Conservation (phyloP, 495 filamentous ascomycete genomes). For the Penicillium steckii region DNA sequence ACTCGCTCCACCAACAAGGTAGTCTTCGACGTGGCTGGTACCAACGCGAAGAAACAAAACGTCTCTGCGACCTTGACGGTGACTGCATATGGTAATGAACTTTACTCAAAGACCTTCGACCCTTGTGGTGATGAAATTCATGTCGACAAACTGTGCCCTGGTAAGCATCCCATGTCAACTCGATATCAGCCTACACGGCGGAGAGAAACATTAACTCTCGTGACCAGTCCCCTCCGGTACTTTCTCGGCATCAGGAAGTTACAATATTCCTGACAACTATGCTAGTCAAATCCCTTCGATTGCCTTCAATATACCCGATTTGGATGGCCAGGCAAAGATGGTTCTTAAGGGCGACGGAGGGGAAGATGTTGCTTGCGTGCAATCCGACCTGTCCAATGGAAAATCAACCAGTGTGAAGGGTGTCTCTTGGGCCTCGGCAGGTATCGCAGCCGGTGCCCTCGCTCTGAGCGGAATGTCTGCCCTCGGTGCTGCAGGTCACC, state of each 20-base stretch:
- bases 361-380: conserved; percentile 75
- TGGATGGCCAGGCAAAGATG: conserved; percentile 82
- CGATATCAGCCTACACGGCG: too few relatives aligned
- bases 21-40: conserved; percentile 80
- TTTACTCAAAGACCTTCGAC: conserved; percentile 80
- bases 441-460: conserved; percentile 83
- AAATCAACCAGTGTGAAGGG: conserved; percentile 73
- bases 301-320: conserved; percentile 87
- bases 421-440: conserved; percentile 81
- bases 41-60: conserved; percentile 70
- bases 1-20: conserved; percentile 69
- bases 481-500: conserved; percentile 58
- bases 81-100: conserved; percentile 79
- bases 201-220: neutral
- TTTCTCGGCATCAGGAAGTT: conserved; percentile 70
- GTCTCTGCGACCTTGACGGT: conserved; percentile 78
- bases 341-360: conserved; percentile 63
- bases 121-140: conserved; percentile 69
- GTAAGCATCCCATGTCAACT: conserved; percentile 60
- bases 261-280: conserved; percentile 66
- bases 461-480: conserved; percentile 72
- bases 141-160: conserved; percentile 76
- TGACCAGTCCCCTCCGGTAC: conserved; percentile 64
- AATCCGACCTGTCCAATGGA: conserved; percentile 80
- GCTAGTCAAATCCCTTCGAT: conserved; percentile 80